A percentile compares a stretch with the other conserved stretches of the same genome.
phyloP scores from a whole-genome alignment of 495 filamentous ascomycete genomes.

The Endocarpon pusillum region DNA sequence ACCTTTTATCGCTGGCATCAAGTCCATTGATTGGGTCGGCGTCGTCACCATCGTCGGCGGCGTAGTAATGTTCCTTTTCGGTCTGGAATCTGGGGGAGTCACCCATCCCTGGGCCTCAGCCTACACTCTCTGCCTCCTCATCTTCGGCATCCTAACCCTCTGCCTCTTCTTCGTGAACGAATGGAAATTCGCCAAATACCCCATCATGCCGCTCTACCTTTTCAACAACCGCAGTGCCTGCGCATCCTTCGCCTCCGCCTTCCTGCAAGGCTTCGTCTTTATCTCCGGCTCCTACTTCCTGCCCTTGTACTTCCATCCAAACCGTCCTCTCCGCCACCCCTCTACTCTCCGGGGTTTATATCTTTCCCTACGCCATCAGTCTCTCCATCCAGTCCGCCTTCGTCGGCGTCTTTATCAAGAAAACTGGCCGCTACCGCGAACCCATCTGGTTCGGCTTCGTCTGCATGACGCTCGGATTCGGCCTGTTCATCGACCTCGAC shows the following conservation, averaged over 20 bases:
- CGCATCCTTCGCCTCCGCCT: slow-evolving; percentile 36
- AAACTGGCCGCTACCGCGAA: slow-evolving; percentile 31
- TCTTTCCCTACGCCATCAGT: slow-evolving; percentile 49
- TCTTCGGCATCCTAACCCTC: slow-evolving; percentile 52
- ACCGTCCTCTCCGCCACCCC: slow-evolving; percentile 47
- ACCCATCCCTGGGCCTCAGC: slow-evolving; percentile 59
- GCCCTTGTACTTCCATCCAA: slow-evolving; percentile 66
- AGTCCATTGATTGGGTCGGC: slow-evolving; percentile 62
- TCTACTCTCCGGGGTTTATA: slow-evolving; percentile 50
- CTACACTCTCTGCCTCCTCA: slow-evolving; percentile 58
- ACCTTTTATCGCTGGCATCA: slow-evolving; percentile 48
- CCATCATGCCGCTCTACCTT: slow-evolving; percentile 57
- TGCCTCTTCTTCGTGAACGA: slow-evolving; percentile 50
- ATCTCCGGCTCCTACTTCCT: slow-evolving; percentile 59
- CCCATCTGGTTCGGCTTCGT: slow-evolving; percentile 38
- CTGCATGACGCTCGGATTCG: slow-evolving; percentile 45
- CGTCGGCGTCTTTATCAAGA: slow-evolving; percentile 31
- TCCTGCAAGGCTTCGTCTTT: slow-evolving; percentile 57
- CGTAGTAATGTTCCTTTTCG: slow-evolving; percentile 68
- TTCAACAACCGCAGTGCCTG: slow-evolving; percentile 44
- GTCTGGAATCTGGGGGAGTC: slow-evolving; percentile 62
- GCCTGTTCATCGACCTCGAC: slow-evolving; percentile 44
- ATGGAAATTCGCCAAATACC: slow-evolving; percentile 54
- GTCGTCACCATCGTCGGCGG: slow-evolving; percentile 53
- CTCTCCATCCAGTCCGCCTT: slow-evolving; percentile 37